Percentiles rank a stretch among this genome's conserved stretches.
Conservation (phyloP, 148 eudicot genomes). For the Rheum nobile region DNA sequence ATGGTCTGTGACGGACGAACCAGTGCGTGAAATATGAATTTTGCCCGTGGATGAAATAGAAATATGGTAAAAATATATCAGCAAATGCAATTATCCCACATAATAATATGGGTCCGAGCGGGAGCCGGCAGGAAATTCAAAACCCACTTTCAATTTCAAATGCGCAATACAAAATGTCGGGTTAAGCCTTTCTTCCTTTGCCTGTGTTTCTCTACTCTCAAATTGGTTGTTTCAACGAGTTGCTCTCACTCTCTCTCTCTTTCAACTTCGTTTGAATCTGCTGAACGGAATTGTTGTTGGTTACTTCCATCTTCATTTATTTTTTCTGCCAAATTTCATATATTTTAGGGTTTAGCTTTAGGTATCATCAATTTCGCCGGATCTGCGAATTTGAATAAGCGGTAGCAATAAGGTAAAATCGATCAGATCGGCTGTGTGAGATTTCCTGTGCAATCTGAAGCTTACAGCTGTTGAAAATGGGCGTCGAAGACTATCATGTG, state of each 20-base stretch:
- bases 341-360: not conserved
- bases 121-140: not conserved
- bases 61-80: too few species aligned
- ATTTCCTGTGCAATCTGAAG: not conserved
- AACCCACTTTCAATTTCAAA: not conserved
- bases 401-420: not conserved
- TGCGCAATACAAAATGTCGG: not conserved
- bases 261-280: not conserved
- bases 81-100: too few species aligned
- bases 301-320: not conserved
- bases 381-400: not conserved
- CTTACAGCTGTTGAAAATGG: constrained; percentile 28
- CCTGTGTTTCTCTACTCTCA: not conserved
- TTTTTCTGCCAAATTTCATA: not conserved
- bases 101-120: too few species aligned
- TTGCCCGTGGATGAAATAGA: too few species aligned
- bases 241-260: not conserved
- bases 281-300: not conserved
- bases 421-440: not conserved
- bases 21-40: too few species aligned
- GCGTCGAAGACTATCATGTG: constrained; percentile 86
- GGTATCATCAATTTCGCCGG: not conserved
- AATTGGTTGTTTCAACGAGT: not conserved
- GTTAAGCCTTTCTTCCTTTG: not conserved
- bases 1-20: too few species aligned